These are phyloP conservation scores for Penicillium arizonense DNA, from an alignment of 495 filamentous ascomycete species.

Conservation along the genomic window DNA sequence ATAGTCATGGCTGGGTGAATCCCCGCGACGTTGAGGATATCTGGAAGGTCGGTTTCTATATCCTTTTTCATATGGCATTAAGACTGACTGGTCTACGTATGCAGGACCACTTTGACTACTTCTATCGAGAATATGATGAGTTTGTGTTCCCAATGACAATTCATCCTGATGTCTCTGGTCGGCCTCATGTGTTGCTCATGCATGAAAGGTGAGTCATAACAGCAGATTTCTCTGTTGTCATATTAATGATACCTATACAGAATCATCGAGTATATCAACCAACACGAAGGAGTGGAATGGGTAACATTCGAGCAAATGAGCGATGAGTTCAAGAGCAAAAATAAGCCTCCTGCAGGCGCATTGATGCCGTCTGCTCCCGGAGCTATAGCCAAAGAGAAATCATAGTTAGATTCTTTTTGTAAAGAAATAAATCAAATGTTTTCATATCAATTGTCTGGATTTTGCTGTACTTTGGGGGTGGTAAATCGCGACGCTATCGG, in stretches of 20 bases:
- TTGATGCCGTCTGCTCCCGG: slow-evolving; percentile 57
- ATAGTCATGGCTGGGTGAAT: slow-evolving; percentile 62
- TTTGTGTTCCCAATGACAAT: slow-evolving; percentile 71
- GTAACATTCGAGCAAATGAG: slow-evolving; percentile 69
- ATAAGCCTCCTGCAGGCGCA: slow-evolving; percentile 61
- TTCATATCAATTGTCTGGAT: too few relatives aligned
- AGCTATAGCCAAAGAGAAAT: neutral
- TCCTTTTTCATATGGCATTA: neutral
- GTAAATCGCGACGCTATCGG: too few relatives aligned
- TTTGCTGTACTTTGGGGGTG: too few relatives aligned
- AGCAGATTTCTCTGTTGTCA: neutral
- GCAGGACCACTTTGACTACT: slow-evolving; percentile 66
- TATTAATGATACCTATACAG: slow-evolving; percentile 19
- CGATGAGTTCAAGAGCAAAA: slow-evolving; percentile 69
- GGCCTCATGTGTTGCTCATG: slow-evolving; percentile 67
- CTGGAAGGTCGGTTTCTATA: slow-evolving; percentile 40
- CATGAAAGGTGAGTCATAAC: slow-evolving; percentile 47
- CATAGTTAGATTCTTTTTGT: too few relatives aligned
- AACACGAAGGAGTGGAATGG: slow-evolving; percentile 73
- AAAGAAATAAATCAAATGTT: too few relatives aligned
- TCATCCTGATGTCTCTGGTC: slow-evolving; percentile 66
- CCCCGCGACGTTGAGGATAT: slow-evolving; percentile 57
- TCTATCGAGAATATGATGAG: slow-evolving; percentile 67
- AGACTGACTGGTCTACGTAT: neutral
- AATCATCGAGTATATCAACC: slow-evolving; percentile 71